These are phyloP conservation scores for Phaeosphaeriaceae sp. DNA, from an alignment of 2,329 filamentous ascomycete genomes.

Conservation along the genomic window DNA sequence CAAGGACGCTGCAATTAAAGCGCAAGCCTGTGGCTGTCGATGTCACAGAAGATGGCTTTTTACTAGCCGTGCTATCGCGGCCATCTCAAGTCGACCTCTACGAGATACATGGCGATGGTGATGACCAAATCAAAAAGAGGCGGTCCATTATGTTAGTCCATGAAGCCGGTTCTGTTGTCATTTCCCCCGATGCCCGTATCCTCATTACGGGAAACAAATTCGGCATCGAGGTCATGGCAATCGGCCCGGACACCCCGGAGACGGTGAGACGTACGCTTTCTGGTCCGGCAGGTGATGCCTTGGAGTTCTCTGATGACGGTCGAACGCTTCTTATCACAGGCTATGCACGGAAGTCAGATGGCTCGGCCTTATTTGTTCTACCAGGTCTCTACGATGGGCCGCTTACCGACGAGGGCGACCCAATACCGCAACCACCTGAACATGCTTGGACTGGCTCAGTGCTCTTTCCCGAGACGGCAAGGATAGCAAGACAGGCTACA, in stretches of 20 bases:
- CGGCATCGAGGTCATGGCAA: constrained; percentile 84
- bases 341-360: constrained; percentile 43
- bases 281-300: constrained; percentile 43
- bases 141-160: constrained; percentile 79
- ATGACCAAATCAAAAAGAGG: constrained; percentile 67
- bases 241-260: constrained; percentile 64
- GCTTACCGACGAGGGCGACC: constrained; percentile 49
- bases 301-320: constrained; percentile 50
- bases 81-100: constrained; percentile 90
- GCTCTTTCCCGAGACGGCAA: constrained; percentile 49
- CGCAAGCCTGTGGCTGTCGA: constrained; percentile 65
- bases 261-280: constrained; percentile 44
- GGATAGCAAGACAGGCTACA: constrained; percentile 47
- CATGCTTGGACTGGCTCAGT: constrained; percentile 48
- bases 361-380: constrained; percentile 47
- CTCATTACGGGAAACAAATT: constrained; percentile 85
- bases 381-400: constrained; percentile 49
- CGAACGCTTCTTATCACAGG: constrained; percentile 49
- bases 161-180: constrained; percentile 75
- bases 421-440: constrained; percentile 44
- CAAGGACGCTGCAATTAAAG: constrained; percentile 45
- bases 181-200: constrained; percentile 82
- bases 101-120: constrained; percentile 59
- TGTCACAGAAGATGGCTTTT: constrained; percentile 76
- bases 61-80: constrained; percentile 79